Conservation (phyloP, 1,284 basidiomycete genomes). For the Ganoderma lingzhi region DNA sequence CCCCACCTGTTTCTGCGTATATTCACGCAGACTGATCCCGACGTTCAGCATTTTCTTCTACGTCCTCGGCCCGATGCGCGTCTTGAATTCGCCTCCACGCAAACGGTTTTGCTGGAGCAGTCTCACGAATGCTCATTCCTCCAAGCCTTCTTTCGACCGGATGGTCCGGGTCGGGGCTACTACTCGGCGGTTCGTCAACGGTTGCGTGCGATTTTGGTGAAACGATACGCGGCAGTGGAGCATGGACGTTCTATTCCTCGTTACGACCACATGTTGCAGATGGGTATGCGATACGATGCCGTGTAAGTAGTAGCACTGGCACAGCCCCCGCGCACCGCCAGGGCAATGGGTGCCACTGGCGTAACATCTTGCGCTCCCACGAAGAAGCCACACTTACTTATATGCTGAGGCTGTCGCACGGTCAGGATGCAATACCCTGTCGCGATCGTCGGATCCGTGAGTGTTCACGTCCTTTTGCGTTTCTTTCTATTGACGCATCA, state of each 20-base stretch:
- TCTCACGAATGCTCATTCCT: no score
- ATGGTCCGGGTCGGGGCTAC: no score
- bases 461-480: background rate
- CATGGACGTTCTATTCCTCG: background rate
- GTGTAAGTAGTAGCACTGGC: background rate
- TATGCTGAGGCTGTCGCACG: background rate
- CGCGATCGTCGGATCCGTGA: background rate
- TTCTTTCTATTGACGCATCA: background rate
- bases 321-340: background rate
- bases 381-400: background rate
- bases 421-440: conserved; percentile 1
- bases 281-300: background rate
- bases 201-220: no score
- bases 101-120: no score
- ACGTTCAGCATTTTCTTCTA: no score
- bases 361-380: background rate
- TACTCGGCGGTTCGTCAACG: no score
- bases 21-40: no score
- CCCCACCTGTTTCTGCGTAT: no score
- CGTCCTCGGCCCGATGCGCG: no score
- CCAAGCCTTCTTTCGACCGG: no score
- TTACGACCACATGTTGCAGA: background rate
- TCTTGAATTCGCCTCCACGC: no score
- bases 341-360: no score
- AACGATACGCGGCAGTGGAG: background rate